Conservation (phyloP, 345 rosid genomes). For the Psidium friedrichsthalianum region DNA sequence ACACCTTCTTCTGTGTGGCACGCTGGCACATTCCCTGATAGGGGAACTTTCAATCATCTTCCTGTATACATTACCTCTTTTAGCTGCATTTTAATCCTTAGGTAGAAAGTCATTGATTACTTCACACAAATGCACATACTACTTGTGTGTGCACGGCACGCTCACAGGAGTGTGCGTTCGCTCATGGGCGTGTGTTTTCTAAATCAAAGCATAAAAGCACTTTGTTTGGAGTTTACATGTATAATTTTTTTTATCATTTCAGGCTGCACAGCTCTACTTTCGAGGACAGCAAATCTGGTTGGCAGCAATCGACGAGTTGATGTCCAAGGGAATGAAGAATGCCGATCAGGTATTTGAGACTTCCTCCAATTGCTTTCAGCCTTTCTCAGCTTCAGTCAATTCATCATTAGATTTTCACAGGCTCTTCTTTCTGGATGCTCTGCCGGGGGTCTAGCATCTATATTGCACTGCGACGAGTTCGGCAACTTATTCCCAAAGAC, state of each 20-base stretch:
- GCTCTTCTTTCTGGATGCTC: slow-evolving; percentile 98
- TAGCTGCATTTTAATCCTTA: neutral
- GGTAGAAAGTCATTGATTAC: neutral
- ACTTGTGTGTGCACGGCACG: neutral
- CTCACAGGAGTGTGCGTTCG: neutral
- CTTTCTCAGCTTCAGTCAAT: neutral
- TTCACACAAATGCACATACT: neutral
- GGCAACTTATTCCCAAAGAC: slow-evolving; percentile 36
- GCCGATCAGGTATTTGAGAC: slow-evolving; percentile 54
- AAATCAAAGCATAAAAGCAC: neutral
- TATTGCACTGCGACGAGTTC: slow-evolving; percentile 77
- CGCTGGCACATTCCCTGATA: neutral
- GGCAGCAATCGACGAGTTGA: slow-evolving; percentile 55
- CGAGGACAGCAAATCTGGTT: slow-evolving; percentile 84
- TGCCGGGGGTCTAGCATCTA: slow-evolving; percentile 84
- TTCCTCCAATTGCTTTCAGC: neutral
- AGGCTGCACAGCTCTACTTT: slow-evolving; percentile 47
- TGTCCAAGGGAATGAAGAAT: slow-evolving; percentile 61
- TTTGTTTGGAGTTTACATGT: neutral
- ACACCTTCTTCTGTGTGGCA: neutral
- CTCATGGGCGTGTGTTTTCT: neutral
- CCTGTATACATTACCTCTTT: neutral
- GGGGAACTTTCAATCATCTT: neutral
- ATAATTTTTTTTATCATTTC: neutral
- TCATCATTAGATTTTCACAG: slow-evolving; percentile 14